Evolutionary conservation across 1,284 basidiomycete genomes (phyloP), one percentile per base, ranked within the genome.

Genomic region (Boletus mariae): DNA sequence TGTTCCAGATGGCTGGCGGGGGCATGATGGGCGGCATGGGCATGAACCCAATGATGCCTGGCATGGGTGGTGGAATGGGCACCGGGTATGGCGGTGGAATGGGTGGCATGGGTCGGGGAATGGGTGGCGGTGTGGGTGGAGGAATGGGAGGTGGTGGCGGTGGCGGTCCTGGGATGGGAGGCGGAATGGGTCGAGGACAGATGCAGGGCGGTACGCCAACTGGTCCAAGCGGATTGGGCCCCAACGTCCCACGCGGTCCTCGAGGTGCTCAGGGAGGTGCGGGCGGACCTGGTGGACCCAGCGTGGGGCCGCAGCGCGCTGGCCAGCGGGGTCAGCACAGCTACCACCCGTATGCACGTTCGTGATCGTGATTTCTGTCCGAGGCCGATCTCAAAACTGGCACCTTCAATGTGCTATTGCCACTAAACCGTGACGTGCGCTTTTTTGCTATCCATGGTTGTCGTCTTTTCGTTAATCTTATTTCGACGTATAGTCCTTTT

Each of bases 281-380:
- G 43, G 73, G 72, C 1, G 77, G 73, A 1, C 73, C 77, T 50
- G 53, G 70, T 34, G 80, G 75, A 11, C 68, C 67, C 4, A 71
- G 76, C 3, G 82, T 86, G 35, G 89, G 89, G 0, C 91, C 91
- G 1, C 88, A 92, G 69, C 76, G 91, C 57, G 76, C 79, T 13
- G 83, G 78, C 1, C 82, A 84, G 62, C 69, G 87, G 42, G 85
- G 86, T 29, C 84, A 86, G 64, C 87, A 91, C 68, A 80, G 80
- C 61, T 91, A 87, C 70, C 89, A 90, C 63, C 88, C 89, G 1
- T 91, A 91, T 60, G 83, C 87, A 35, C 85, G 87, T 59, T 86
- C 63, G 66, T 66, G 59, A 62, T 44, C 47, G 13, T 41, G 4
- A 25, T 28, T 43, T 20, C 10, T 31, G 31, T 32, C 34, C 26